phyloP scores from a whole-genome alignment of 108 stramenopile genomes.

The Stephanodiscus minutulus region DNA sequence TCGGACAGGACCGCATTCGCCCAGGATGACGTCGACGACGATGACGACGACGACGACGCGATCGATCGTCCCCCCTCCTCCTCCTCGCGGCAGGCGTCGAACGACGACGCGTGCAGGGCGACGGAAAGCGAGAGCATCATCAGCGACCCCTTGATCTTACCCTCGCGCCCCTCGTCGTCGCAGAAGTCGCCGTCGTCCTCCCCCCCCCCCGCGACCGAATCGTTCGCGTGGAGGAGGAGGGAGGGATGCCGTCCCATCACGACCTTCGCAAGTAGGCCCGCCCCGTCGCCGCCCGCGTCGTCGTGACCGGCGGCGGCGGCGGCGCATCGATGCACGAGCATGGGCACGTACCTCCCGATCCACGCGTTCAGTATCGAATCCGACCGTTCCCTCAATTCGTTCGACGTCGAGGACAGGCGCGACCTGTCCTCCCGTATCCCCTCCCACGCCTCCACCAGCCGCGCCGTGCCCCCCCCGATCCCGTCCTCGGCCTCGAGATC shows the following conservation, averaged over 20 bases:
- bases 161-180: conserved; percentile 45
- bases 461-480: conserved; percentile 11
- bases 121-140: conserved; percentile 56
- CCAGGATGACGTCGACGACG: conserved; percentile 21
- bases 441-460: conserved; percentile 41
- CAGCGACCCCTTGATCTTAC: conserved; percentile 68
- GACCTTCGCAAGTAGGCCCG: background rate
- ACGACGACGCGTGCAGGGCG: conserved; percentile 44
- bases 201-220: background rate
- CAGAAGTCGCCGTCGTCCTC: background rate
- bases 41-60: background rate
- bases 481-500: conserved; percentile 53
- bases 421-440: conserved; percentile 10
- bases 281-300: background rate
- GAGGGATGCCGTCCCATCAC: no score
- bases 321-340: background rate
- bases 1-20: conserved; percentile 56
- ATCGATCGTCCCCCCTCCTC: conserved; percentile 2
- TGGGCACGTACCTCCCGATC: background rate
- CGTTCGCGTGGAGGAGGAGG: no score
- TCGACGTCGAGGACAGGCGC: background rate
- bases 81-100: conserved; percentile 23
- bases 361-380: background rate
- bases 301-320: background rate
- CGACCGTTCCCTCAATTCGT: background rate